Evolutionary conservation across 768 basidiomycete genomes (phyloP), one percentile per base, ranked within the genome.

Genomic region (Hebeloma cylindrosporum): DNA sequence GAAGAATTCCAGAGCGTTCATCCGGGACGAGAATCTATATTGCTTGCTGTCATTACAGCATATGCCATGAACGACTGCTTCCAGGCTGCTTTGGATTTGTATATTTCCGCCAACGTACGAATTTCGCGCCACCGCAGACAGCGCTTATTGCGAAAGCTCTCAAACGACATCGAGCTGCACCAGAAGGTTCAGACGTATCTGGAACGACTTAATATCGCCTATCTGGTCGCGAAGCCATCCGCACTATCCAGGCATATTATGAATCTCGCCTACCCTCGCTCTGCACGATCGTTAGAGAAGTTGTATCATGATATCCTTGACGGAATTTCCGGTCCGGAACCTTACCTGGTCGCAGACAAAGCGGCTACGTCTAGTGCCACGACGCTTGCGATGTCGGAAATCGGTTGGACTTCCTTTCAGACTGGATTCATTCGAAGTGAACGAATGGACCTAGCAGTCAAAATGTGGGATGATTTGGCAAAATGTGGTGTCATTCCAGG

Each of bases 401-500:
- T 72, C 7, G 65, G 70, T 21, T 90, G 88, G 86, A 72, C 74
- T 0, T 70, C 78, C 2, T 83, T 92, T 54, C 62, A 93, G 40
- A 71, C 73, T 1, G 80, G 75, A 10, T 88, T 89, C 52, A 64
- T 89, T 30, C 73, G 70, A 43, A 71, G 74, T 49, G 69, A 75
- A 27, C 67, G 75, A 22, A 67, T 68, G 31, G 81, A 85, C 40
- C 62, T 83, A 16, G 88, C 82, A 3, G 75, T 74, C 32, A 64
- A 67, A 17, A 58, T 90, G 4, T 91, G 90, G 90, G 69, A 76
- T 26, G 87, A 89, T 59, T 76, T 88, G 67, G 41, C 66, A 13
- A 53, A 61, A 27, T 64, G 73, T 16, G 73, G 72, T 1, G 60
- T 85, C 27, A 61, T 46, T 27, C 82, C 82, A n/a, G 74, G 74